Evolutionary conservation across 2,329 filamentous ascomycete genomes (phyloP).

Genomic region (Elsinoe ampelina): DNA sequence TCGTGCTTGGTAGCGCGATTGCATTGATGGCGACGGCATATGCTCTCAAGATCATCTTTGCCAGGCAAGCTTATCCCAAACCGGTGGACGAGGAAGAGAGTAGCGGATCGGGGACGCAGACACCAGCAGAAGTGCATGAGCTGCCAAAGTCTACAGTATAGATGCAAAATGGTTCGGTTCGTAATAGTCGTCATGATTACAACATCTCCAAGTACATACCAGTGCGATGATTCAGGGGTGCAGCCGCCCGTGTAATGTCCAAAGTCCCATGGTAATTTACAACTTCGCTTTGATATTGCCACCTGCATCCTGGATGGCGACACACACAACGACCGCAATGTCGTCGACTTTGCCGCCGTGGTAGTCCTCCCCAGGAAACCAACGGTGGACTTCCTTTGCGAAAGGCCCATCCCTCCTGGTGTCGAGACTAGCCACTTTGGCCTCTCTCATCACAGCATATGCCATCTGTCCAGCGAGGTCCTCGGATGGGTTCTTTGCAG

Average conservation of each 20-base stretch:
- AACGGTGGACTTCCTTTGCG: conserved; percentile 83
- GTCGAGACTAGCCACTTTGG: conserved; percentile 77
- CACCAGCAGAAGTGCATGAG: background rate
- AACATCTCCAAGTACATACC: background rate
- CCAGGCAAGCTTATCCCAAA: background rate
- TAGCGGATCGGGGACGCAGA: background rate
- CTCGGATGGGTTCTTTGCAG: conserved; percentile 24
- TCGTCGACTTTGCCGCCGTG: conserved; percentile 92
- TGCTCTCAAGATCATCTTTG: background rate
- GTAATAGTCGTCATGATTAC: background rate
- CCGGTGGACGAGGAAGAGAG: background rate
- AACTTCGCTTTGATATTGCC: conserved; percentile 26
- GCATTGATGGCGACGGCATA: background rate
- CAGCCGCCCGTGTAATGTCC: background rate
- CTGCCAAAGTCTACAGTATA: background rate
- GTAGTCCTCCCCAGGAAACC: conserved; percentile 79
- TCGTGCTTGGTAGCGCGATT: conserved; percentile 16
- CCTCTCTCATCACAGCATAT: conserved; percentile 66
- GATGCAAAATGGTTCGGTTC: background rate
- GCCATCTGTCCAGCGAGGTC: conserved; percentile 70
- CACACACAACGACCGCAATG: conserved; percentile 74
- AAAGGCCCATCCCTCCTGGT: conserved; percentile 81
- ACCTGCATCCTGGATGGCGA: conserved; percentile 57
- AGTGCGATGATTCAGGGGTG: background rate
- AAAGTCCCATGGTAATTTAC: conserved; percentile 4